Conservation (phyloP, 306 rosid genomes). For the Corylus heterophylla region DNA sequence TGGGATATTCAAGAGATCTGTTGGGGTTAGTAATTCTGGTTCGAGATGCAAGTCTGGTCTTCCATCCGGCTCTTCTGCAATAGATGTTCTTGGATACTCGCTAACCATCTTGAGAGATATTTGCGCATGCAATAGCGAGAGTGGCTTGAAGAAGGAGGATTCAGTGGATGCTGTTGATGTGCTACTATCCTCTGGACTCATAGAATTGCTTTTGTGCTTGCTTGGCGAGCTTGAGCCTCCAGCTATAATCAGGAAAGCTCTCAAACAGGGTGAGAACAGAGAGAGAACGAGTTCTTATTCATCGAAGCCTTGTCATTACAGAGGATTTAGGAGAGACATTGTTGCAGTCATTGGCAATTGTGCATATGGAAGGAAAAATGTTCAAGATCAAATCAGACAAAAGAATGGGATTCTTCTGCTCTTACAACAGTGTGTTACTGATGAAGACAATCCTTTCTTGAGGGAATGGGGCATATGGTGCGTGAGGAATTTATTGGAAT, state of each 20-base stretch:
- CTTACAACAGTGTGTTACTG: conserved; percentile 78
- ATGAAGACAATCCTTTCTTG: conserved; percentile 77
- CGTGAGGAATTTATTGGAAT: conserved; percentile 72
- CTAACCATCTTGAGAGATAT: conserved; percentile 70
- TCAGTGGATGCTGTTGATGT: conserved; percentile 45
- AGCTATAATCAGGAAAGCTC: conserved; percentile 52
- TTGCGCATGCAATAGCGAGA: conserved; percentile 47
- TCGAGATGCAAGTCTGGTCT: conserved; percentile 46
- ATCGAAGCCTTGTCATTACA: conserved; percentile 59
- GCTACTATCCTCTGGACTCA: conserved; percentile 54
- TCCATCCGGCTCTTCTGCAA: conserved; percentile 52
- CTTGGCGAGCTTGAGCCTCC: conserved; percentile 82
- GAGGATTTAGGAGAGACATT: conserved; percentile 74
- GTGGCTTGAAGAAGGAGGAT: conserved; percentile 28
- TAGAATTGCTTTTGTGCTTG: conserved; percentile 50
- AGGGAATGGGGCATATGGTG: conserved; percentile 93
- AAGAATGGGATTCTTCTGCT: conserved; percentile 63
- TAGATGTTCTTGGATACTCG: conserved; percentile 73
- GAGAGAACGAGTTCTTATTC: conserved; percentile 25
- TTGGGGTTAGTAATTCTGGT: conserved; percentile 31
- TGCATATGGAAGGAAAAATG: conserved; percentile 52
- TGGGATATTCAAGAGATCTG: conserved; percentile 60
- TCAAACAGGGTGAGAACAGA: conserved; percentile 42
- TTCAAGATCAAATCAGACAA: conserved; percentile 63
- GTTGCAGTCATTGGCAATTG: conserved; percentile 75